Conservation (phyloP, 805 yeast species). For the Yamadazyma philogaea region DNA sequence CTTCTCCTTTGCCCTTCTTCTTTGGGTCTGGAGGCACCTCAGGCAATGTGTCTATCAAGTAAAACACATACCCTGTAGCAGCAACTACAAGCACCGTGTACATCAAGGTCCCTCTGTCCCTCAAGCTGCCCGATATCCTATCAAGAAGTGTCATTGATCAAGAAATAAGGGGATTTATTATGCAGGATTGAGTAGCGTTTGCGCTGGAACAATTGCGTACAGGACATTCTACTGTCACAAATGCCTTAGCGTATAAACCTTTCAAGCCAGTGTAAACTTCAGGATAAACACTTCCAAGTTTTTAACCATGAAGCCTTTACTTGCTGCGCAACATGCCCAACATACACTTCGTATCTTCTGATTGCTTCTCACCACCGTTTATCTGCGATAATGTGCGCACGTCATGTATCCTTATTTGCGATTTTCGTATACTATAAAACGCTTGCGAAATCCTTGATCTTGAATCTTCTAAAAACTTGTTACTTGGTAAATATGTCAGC, state of each 20-base stretch:
- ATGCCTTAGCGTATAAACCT: neutral
- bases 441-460: conserved; percentile 1
- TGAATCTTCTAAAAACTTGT: neutral
- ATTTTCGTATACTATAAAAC: neutral
- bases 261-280: no score
- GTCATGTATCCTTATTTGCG: neutral
- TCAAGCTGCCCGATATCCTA: conserved; percentile 25
- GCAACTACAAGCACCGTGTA: conserved; percentile 31
- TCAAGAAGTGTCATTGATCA: conserved; percentile 26
- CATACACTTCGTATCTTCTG: neutral
- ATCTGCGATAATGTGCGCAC: neutral
- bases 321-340: no score
- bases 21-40: conserved; percentile 15
- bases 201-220: no score
- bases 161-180: neutral
- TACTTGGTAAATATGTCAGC: conserved; percentile 1
- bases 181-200: neutral
- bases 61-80: conserved; percentile 28
- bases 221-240: no score
- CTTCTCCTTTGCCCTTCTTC: neutral
- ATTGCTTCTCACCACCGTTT: no score
- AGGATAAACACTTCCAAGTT: no score
- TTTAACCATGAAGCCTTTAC: no score
- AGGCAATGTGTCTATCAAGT: conserved; percentile 18
- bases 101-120: conserved; percentile 34